Evolutionary conservation across 352 stramenopile species (phyloP), one percentile per base, ranked within the genome.

Genomic region (Globisporangium irregulare): DNA sequence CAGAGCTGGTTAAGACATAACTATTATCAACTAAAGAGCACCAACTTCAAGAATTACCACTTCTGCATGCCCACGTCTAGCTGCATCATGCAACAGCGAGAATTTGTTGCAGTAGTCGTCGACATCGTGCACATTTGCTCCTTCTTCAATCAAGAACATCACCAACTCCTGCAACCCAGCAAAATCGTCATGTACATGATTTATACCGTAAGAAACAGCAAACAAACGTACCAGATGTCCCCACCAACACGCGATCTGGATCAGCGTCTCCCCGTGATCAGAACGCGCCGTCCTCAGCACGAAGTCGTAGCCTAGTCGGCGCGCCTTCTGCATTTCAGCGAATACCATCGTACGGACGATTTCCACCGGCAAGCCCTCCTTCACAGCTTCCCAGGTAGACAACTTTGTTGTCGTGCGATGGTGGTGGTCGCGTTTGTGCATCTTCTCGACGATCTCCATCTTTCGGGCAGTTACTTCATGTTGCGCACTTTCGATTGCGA

Each of bases 221-320:
- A 18, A 0, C 4, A 24, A 36, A 22, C 56, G 9, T 54, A 89
- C 81, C 66, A 73, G 75, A 43, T 91, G 82, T 0, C 82, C 84
- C 73, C 72, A 88, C 84, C 84, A 92, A 27, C 84, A 92, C 15
- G 84, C 82, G 24, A 90, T 87, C 51, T 91, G 81, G 9, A 92
- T 71, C 10, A 92, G 65, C 24, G 81, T 86, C 60, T 88, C 81
- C 24, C 82, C 82, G 7, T 76, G 77, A 29, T 86, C 75, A 0
- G 84, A 90, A 10, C 76, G 72, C 24, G 81, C 75, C 6, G 73
- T 74, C 18, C 77, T 76, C 32, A 92, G 63, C 10, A 74, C 56
- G 41, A 92, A 92, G 36, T 83, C 74, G 53, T 86, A 88, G 7
- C 79, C 82, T 27, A 82, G 72, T 53, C 81, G 72, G n/a, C 77